Evolutionary conservation across 495 filamentous ascomycete species (phyloP).

Genomic region (Lichenothelia convexa): DNA sequence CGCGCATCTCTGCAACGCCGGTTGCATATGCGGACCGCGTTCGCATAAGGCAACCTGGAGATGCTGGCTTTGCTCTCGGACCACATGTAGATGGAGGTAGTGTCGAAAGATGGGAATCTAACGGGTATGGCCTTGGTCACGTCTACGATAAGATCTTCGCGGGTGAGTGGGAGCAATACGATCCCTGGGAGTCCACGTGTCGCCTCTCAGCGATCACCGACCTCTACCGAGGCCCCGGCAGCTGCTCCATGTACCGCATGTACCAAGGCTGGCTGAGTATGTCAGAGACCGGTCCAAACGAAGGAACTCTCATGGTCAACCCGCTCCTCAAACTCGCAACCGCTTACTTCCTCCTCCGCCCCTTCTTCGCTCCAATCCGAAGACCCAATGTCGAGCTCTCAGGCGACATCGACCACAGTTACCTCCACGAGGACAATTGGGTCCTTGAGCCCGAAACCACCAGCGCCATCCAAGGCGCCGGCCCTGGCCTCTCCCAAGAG

Average conservation of each 20-base stretch:
- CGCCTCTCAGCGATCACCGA: slow-evolving; percentile 1
- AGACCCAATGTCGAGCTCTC: slow-evolving; percentile 9
- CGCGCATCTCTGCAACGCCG: slow-evolving; percentile 1
- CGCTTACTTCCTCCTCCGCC: slow-evolving; percentile 2
- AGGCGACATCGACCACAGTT: slow-evolving; percentile 11
- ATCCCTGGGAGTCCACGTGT: slow-evolving; percentile 1
- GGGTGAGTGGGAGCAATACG: slow-evolving; percentile 3
- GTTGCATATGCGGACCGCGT: slow-evolving; percentile 4
- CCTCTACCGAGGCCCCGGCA: slow-evolving; percentile 1
- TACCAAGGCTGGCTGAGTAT: slow-evolving; percentile 3
- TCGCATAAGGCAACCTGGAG: slow-evolving; percentile 1
- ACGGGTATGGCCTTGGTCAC: slow-evolving; percentile 1
- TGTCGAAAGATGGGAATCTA: slow-evolving; percentile 5
- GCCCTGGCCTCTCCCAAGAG: slow-evolving; percentile 1
- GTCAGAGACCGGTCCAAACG: neutral
- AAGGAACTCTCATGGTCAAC: slow-evolving; percentile 2
- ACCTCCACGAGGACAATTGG: no score
- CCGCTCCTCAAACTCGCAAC: slow-evolving; percentile 1
- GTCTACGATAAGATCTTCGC: slow-evolving; percentile 2
- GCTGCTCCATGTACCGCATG: neutral
- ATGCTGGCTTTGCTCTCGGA: neutral
- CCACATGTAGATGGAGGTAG: slow-evolving; percentile 2
- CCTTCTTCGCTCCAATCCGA: slow-evolving; percentile 11
- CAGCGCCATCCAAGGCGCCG: slow-evolving; percentile 1
- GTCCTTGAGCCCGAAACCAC: neutral